These are phyloP conservation scores for Hymenochaete sp. DNA, from an alignment of 1,284 basidiomycete genomes.

Conservation along the genomic window DNA sequence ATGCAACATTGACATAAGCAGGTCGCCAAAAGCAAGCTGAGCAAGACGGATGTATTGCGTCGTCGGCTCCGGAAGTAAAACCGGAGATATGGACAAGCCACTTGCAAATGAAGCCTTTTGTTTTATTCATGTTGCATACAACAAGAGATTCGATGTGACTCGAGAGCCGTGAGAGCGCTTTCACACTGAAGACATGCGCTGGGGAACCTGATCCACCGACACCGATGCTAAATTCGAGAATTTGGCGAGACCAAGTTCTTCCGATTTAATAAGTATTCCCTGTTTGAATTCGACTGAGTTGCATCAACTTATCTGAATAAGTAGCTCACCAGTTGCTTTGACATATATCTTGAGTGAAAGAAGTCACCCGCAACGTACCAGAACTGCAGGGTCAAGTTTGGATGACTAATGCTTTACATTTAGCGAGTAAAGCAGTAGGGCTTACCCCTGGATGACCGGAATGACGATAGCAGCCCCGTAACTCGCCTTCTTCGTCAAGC, in stretches of 20 bases:
- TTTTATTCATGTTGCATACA: too few species aligned
- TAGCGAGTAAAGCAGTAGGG: not conserved
- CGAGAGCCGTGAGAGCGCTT: too few species aligned
- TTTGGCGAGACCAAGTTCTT: constrained; percentile 10
- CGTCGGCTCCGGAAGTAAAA: too few species aligned
- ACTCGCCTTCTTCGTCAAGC: constrained; percentile 17
- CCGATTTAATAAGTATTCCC: constrained; percentile 13
- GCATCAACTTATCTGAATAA: not conserved
- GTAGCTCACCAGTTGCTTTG: constrained; percentile 17
- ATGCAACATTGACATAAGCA: too few species aligned
- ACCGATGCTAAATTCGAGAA: too few species aligned
- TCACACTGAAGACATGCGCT: too few species aligned
- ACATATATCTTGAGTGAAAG: constrained; percentile 17
- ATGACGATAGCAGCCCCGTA: constrained; percentile 15
- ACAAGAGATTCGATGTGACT: too few species aligned
- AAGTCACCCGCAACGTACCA: constrained; percentile 18
- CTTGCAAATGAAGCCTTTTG: too few species aligned
- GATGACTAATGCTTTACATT: not conserved
- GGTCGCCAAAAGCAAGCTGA: too few species aligned
- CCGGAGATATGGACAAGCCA: too few species aligned
- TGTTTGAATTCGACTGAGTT: not conserved
- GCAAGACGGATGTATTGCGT: too few species aligned
- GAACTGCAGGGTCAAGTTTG: constrained; percentile 1
- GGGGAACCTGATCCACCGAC: too few species aligned
- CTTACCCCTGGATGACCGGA: constrained; percentile 17